Base-by-base conservation (phyloP, 2,329 filamentous ascomycete species). In the Xylaria sp. region DNA sequence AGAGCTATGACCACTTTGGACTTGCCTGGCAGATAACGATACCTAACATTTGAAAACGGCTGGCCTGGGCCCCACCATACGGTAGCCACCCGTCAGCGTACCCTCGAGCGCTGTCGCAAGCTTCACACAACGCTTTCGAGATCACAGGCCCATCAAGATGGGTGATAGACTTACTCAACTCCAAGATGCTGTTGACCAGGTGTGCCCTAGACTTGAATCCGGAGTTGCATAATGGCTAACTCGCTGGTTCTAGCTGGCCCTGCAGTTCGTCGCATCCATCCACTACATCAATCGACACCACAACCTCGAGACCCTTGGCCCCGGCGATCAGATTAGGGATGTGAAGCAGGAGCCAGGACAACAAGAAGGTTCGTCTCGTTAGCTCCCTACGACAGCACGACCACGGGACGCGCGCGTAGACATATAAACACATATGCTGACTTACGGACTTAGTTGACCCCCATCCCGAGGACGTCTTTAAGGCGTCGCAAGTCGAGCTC, bases 161-260 rank as follows among this genome's bases (percentile, higher is more conserved):
- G 82, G 82, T 22, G 91, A 95, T 69, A 80, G 88, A 58, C 80
- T 95, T 53, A 93, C 91, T 1, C 90, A 94, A 71, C 79, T 94
- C 53, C 91, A 95, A 73, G 90, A 94, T 76, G 87, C 89, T 72
- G 84, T 93, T 56, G 90, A 94, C 67, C 86, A 92, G 80, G 90
- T 90, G 75, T 29, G 72, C 43, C 11, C 43, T 39, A 3, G 9
- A 13, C 42, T 34, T 18, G 5, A 9, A 16, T 8, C 39, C 16
- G 16, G 42, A 45, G 17, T 29, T 17, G 7, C 20, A 54, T 13
- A 45, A 44, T 38, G 18, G 48, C 54, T 63, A 51, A 58, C 48
- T 39, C 24, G 49, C 61, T 16, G 63, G 34, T 19, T 44, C 38
- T 56, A 89, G 86, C 80, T 89, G 29, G 83, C 84, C 17, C 84